A percentile compares a stretch with the other conserved stretches of the same genome.
phyloP scores from a whole-genome alignment of 176 grass and related monocot genomes.

The Elaeis guineensis region DNA sequence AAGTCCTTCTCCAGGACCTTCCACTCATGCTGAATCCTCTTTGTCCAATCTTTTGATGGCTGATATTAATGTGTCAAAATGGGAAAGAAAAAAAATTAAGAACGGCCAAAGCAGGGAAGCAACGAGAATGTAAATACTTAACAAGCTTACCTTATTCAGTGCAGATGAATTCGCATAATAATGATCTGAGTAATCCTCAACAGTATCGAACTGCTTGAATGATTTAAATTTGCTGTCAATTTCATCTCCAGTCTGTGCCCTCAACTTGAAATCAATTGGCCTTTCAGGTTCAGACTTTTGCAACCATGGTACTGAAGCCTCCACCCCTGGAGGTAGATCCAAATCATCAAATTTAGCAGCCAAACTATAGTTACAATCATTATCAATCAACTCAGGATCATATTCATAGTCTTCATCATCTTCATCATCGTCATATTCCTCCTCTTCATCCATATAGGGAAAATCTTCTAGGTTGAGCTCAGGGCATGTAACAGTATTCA shows the following conservation, averaged over 20 bases:
- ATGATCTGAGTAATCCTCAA: constrained; percentile 71
- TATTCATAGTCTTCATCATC: constrained; percentile 50
- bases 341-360: constrained; percentile 71
- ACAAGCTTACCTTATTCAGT: constrained; percentile 31
- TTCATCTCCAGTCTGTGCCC: constrained; percentile 50
- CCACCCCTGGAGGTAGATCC: constrained; percentile 69
- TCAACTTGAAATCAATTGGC: not conserved
- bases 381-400: constrained; percentile 16
- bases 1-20: constrained; percentile 77
- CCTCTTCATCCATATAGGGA: constrained; percentile 23
- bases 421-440: constrained; percentile 55
- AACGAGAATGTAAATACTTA: constrained; percentile 8
- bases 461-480: constrained; percentile 20
- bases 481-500: constrained; percentile 12
- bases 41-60: constrained; percentile 63
- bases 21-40: constrained; percentile 86
- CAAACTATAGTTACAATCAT: constrained; percentile 46
- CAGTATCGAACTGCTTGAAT: constrained; percentile 73
- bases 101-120: too few relatives aligned
- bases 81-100: too few relatives aligned
- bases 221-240: constrained; percentile 41
- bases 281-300: constrained; percentile 23
- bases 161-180: constrained; percentile 20
- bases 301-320: constrained; percentile 63
- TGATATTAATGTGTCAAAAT: constrained; percentile 15